Evolutionary conservation across 2,329 filamentous ascomycete species (phyloP).

Genomic region (Fusarium sp.): DNA sequence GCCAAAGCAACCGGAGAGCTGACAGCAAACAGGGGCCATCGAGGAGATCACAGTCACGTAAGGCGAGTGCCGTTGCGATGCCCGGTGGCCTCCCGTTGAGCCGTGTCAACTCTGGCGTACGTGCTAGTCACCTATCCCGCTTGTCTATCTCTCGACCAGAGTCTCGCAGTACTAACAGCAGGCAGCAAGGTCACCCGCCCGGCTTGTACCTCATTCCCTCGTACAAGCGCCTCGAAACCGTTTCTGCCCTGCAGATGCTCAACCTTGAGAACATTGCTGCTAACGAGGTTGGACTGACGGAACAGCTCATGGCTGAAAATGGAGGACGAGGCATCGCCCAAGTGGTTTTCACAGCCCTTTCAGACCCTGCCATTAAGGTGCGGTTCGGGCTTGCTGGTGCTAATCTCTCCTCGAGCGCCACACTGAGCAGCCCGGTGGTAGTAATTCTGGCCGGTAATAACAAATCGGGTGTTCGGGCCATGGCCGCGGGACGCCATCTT

Average conservation of each 20-base stretch:
- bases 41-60: constrained; percentile 70
- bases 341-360: constrained; percentile 79
- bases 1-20: constrained; percentile 64
- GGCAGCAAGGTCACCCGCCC: constrained; percentile 56
- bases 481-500: constrained; percentile 89
- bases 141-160: constrained; percentile 52
- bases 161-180: constrained; percentile 53
- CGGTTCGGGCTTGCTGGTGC: constrained; percentile 63
- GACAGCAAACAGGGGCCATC: constrained; percentile 67
- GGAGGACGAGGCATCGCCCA: constrained; percentile 91
- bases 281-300: constrained; percentile 86
- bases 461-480: constrained; percentile 85
- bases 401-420: constrained; percentile 50
- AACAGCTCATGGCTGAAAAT: constrained; percentile 93
- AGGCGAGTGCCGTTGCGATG: constrained; percentile 62
- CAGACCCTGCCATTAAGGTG: constrained; percentile 72
- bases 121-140: constrained; percentile 53
- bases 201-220: constrained; percentile 70
- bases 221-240: constrained; percentile 71
- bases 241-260: constrained; percentile 86
- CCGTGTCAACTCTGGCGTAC: constrained; percentile 65
- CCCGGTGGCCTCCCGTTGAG: constrained; percentile 59
- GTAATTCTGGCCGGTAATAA: constrained; percentile 97
- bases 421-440: constrained; percentile 59
- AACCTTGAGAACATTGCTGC: constrained; percentile 93